phyloP scores from a whole-genome alignment of 345 rosid species.

The Gynandropsis gynandra region DNA sequence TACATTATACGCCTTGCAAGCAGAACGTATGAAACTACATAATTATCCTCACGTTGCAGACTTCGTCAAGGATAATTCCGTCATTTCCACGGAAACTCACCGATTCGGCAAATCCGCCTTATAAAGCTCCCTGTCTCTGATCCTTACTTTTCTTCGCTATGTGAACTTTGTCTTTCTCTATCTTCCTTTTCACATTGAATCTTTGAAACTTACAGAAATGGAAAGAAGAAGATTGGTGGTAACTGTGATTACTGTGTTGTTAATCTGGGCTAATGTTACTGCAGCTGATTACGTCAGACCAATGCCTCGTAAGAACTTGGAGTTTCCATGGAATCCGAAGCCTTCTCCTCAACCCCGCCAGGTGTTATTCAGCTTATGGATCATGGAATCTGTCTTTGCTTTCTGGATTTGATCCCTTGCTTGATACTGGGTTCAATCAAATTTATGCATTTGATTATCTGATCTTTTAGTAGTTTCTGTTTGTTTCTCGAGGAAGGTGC shows the following conservation, averaged over 20 bases:
- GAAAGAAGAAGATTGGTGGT: conserved; percentile 13
- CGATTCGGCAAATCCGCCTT: neutral
- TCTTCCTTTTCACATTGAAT: conserved; percentile 16
- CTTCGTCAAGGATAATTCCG: neutral
- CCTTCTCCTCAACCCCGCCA: conserved; percentile 59
- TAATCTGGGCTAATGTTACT: conserved; percentile 31
- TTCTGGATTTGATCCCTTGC: neutral
- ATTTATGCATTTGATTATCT: neutral
- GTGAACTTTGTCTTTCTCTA: neutral
- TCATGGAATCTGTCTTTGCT: neutral
- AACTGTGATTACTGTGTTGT: conserved; percentile 15
- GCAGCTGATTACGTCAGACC: conserved; percentile 64
- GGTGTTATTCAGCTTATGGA: conserved; percentile 30
- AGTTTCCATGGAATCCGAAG: conserved; percentile 52
- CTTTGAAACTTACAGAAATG: conserved; percentile 17
- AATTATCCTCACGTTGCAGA: neutral
- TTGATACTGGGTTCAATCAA: neutral
- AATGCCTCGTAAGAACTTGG: conserved; percentile 61
- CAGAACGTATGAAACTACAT: too few relatives aligned
- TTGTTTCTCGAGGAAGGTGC: neutral
- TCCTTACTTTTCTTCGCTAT: neutral
- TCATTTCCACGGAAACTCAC: neutral
- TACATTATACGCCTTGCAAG: too few relatives aligned
- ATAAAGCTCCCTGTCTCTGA: neutral
- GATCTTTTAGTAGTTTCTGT: too few relatives aligned